Evolutionary conservation across 805 yeast species (phyloP).

Genomic region (Metschnikowia vanudenii): DNA sequence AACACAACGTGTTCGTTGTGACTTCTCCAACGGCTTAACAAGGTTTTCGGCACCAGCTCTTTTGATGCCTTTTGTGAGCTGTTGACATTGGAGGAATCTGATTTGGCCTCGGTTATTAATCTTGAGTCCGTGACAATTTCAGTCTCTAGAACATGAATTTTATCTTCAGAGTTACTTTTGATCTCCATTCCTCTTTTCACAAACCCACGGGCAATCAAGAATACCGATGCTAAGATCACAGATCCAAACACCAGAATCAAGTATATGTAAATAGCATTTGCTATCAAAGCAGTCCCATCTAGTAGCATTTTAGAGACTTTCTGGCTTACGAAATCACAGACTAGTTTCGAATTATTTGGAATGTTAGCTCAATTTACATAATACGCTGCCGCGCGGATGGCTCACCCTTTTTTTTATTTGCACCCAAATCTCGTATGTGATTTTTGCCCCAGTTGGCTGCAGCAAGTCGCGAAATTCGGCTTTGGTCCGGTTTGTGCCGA

Average conservation of each 20-base stretch:
- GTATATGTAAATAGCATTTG: conserved; percentile 16
- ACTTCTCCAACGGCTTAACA: conserved; percentile 8
- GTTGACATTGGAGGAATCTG: conserved; percentile 1
- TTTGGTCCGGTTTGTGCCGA: not conserved
- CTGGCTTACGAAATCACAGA: not conserved
- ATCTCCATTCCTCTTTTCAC: conserved; percentile 7
- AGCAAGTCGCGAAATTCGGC: not conserved
- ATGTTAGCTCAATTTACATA: not conserved
- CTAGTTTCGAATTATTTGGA: not conserved
- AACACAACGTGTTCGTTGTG: not conserved
- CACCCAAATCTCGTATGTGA: conserved; percentile 1
- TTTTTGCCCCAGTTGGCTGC: not conserved
- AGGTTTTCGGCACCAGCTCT: conserved; percentile 3
- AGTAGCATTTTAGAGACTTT: conserved; percentile 12
- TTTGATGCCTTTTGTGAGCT: conserved; percentile 2
- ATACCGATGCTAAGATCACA: conserved; percentile 9
- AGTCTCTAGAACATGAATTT: not conserved
- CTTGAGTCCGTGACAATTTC: conserved; percentile 1
- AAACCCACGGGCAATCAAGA: conserved; percentile 10
- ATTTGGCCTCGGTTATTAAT: not conserved
- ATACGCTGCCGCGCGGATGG: not conserved
- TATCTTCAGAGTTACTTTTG: not conserved
- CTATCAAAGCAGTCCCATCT: conserved; percentile 13
- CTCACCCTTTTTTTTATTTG: not conserved
- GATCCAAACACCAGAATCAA: conserved; percentile 10